Evolutionary conservation across 2,329 filamentous ascomycete species (phyloP).

Genomic region (Ilyonectria sp.): DNA sequence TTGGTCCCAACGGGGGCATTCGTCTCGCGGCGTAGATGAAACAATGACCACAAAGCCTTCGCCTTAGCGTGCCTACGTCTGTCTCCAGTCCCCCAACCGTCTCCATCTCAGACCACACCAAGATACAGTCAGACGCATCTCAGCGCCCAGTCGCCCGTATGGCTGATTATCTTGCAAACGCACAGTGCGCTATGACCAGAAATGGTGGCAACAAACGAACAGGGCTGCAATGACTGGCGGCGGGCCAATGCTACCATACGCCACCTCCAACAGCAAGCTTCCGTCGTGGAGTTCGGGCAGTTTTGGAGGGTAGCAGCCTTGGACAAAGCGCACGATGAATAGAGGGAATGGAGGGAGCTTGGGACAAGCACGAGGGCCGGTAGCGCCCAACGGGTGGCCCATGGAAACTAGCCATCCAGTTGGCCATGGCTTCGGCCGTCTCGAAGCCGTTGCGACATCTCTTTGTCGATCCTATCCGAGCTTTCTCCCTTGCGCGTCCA

Average conservation of each 20-base stretch:
- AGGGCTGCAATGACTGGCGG: conserved; percentile 19
- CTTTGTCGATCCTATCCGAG: conserved; percentile 45
- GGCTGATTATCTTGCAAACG: conserved; percentile 26
- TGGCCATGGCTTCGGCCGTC: conserved; percentile 45
- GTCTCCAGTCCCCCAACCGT: conserved; percentile 1
- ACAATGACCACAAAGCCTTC: conserved; percentile 42
- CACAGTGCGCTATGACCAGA: conserved; percentile 34
- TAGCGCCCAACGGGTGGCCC: conserved; percentile 23
- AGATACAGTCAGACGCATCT: conserved; percentile 33
- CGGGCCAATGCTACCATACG: conserved; percentile 22
- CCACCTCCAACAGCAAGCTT: conserved; percentile 23
- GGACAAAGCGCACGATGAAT: conserved; percentile 13
- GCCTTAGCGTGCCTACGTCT: conserved; percentile 29
- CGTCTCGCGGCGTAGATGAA: conserved; percentile 44
- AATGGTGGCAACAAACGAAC: conserved; percentile 35
- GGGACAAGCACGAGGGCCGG: conserved; percentile 16
- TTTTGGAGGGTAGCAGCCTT: conserved; percentile 3
- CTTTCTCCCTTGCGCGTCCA: conserved; percentile 32
- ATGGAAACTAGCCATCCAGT: conserved; percentile 24
- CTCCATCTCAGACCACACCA: conserved; percentile 17
- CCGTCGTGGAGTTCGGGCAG: conserved; percentile 20
- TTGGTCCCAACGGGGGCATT: conserved; percentile 37
- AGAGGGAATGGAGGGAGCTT: conserved; percentile 25
- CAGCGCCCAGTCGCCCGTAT: conserved; percentile 25
- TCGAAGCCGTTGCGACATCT: conserved; percentile 27